A percentile compares a stretch with the other conserved stretches of the same genome.
These are phyloP conservation scores for Sutorius eximius DNA, from an alignment of 1,284 basidiomycete genomes.

Conservation along the genomic window DNA sequence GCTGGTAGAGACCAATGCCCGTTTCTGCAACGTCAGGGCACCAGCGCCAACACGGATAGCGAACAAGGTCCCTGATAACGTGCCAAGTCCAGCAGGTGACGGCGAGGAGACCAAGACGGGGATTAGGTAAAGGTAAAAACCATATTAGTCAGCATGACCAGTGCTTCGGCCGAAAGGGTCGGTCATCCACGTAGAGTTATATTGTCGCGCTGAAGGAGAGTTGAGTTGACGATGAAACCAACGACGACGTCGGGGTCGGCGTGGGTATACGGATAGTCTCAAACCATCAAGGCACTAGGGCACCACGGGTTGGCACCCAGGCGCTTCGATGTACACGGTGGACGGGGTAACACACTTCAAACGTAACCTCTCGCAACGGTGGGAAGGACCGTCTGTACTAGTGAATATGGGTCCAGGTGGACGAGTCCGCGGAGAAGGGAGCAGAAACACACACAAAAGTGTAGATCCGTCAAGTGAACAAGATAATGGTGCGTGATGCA, in stretches of 20 bases:
- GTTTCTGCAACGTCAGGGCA: background rate
- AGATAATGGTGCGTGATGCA: background rate
- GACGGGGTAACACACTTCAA: conserved; percentile 1
- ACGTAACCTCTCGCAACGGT: conserved; percentile 17
- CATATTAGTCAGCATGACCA: background rate
- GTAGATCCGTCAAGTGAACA: conserved; percentile 6
- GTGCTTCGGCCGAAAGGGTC: background rate
- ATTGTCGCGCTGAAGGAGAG: background rate
- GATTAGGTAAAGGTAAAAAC: background rate
- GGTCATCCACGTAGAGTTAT: background rate
- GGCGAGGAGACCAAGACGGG: background rate
- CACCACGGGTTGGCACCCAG: background rate
- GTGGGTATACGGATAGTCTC: conserved; percentile 6
- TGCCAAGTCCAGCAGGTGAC: too few species aligned
- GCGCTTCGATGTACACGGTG: background rate
- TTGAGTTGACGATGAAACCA: background rate
- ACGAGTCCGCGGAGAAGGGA: conserved; percentile 11
- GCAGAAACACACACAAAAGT: background rate
- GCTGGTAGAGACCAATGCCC: background rate
- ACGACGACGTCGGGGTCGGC: background rate
- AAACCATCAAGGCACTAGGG: background rate
- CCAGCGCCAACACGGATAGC: background rate
- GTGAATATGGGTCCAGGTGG: background rate
- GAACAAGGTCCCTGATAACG: too few species aligned
- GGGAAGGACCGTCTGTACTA: conserved; percentile 5